Conservation (phyloP, 2,329 filamentous ascomycete species). For the Diaporthe aspalathi region DNA sequence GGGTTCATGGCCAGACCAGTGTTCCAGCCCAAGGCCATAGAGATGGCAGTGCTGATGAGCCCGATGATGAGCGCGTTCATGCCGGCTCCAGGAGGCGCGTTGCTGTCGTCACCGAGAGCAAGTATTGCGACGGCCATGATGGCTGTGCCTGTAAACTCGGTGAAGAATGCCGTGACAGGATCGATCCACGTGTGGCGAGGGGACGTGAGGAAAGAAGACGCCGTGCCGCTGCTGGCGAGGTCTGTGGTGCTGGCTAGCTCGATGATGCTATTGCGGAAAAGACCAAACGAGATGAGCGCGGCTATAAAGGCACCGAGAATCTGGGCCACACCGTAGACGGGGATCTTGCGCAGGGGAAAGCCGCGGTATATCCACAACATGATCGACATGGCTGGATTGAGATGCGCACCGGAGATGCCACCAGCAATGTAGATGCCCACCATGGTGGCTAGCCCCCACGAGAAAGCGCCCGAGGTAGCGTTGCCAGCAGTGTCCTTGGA, state of each 20-base stretch:
- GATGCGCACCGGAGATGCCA: constrained; percentile 59
- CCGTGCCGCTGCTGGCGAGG: constrained; percentile 47
- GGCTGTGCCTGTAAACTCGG: constrained; percentile 57
- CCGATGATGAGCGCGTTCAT: constrained; percentile 64
- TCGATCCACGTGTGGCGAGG: constrained; percentile 54
- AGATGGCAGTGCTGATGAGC: constrained; percentile 51
- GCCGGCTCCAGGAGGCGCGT: constrained; percentile 60
- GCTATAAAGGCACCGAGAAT: constrained; percentile 64
- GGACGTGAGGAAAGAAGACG: constrained; percentile 56
- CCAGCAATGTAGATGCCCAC: constrained; percentile 59
- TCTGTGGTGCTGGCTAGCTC: constrained; percentile 40
- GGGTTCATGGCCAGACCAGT: constrained; percentile 62
- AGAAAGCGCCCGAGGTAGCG: constrained; percentile 56
- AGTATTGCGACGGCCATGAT: constrained; percentile 56
- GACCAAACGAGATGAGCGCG: constrained; percentile 56
- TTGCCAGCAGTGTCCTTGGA: constrained; percentile 49
- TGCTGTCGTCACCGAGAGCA: constrained; percentile 58
- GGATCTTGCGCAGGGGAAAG: constrained; percentile 63
- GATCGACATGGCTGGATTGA: constrained; percentile 57
- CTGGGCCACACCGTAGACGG: constrained; percentile 63
- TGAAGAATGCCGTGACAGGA: constrained; percentile 56
- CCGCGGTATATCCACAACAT: constrained; percentile 62
- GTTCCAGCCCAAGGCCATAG: constrained; percentile 57
- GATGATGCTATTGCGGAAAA: constrained; percentile 54
- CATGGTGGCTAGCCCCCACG: constrained; percentile 68